Conservation (phyloP, 1,284 basidiomycete genomes). For the Coriolopsis trogii region DNA sequence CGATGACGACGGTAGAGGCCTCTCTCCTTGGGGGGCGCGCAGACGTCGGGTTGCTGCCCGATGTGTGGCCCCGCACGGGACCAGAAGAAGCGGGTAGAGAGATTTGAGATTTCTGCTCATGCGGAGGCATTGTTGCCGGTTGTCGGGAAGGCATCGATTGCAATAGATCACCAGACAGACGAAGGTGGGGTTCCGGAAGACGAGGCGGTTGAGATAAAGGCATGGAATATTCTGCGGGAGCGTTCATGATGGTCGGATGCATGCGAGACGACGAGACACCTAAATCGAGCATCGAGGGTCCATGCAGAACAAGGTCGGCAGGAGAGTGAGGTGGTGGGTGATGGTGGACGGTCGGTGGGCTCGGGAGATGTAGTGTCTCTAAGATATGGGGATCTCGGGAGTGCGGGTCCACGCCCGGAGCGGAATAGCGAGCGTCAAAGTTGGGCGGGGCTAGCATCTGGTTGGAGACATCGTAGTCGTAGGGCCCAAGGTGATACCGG, state of each 20-base stretch:
- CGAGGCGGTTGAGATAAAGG: conserved; percentile 33
- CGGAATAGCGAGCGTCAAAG: conserved; percentile 33
- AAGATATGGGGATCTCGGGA: conserved; percentile 34
- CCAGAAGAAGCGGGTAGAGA: conserved; percentile 24
- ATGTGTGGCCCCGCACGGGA: conserved; percentile 19
- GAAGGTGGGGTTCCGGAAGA: conserved; percentile 29
- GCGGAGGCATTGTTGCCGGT: conserved; percentile 24
- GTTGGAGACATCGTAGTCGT: conserved; percentile 26
- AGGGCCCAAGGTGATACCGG: conserved; percentile 57
- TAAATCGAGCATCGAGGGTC: conserved; percentile 32
- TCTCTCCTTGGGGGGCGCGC: conserved; percentile 52
- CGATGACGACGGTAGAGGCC: conserved; percentile 64
- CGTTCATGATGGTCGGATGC: conserved; percentile 29
- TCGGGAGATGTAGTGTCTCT: conserved; percentile 35
- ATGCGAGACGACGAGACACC: conserved; percentile 27
- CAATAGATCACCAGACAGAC: conserved; percentile 27
- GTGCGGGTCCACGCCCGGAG: conserved; percentile 29
- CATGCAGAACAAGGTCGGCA: conserved; percentile 28
- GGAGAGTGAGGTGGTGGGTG: conserved; percentile 25
- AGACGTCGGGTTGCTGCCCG: conserved; percentile 28
- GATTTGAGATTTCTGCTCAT: conserved; percentile 29
- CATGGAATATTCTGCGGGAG: conserved; percentile 32
- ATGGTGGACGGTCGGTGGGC: conserved; percentile 30
- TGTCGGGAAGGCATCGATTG: conserved; percentile 29
- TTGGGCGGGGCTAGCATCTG: conserved; percentile 25